Evolutionary conservation across 345 rosid genomes (phyloP), one percentile per base, ranked within the genome.

Genomic region (Brassica incana): DNA sequence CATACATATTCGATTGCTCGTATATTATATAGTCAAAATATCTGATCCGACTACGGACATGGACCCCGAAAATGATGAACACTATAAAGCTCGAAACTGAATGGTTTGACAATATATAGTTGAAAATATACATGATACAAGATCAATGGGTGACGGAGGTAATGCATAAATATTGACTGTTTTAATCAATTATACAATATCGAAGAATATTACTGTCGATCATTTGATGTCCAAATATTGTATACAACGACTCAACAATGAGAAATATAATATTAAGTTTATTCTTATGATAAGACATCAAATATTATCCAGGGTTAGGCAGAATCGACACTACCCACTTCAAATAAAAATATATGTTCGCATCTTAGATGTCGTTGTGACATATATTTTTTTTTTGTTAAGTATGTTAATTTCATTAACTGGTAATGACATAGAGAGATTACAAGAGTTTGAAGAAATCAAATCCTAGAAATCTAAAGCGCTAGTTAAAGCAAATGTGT

Each of bases 21-120:
- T 40, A 56, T 40, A 66, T 9, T 58, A 58, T 78, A 72, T 78
- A 72, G 30, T 78, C 73, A 72, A 72, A 78, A 58, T 78, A 78
- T 78, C 82, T 72, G 72, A 72, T 72, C 54, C 69, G 20, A 59
- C 77, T 65, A 1, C 11, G 33, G 72, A 78, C 48, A 56, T 72
- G 60, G 76, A 29, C 60, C 81, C 60, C 59, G 54, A 64, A 64
- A 35, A 71, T 50, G 45, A 15, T 30, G 43, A 65, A 64, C 23
- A 71, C 40, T 52, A 15, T 10, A 33, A 63, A 63, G 65, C 40
- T 45, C 35, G 20, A 45, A 45, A 74, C 5, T 20, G 40, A 61
- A 61, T 50, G 56, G 5, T 16, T 30, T 14, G 18, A 14, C 9
- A 40, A 54, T 5, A 52, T 45, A 43, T 15, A 27, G 4, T 16